These are phyloP conservation scores for Eutrema japonicum DNA, from an alignment of 345 rosid genomes.

Conservation along the genomic window DNA sequence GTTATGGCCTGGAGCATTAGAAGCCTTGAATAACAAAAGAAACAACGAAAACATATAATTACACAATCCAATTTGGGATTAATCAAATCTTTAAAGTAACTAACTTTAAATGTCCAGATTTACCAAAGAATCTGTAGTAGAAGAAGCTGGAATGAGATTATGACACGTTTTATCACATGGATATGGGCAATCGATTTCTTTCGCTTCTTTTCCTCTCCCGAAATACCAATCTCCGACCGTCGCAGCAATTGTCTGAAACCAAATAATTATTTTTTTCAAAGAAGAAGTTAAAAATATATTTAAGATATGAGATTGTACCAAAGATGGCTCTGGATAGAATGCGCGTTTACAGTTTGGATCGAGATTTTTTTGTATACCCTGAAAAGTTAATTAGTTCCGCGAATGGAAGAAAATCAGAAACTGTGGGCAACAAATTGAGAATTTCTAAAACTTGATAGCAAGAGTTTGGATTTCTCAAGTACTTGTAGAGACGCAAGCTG, in stretches of 20 bases:
- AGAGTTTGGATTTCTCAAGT: slow-evolving; percentile 1
- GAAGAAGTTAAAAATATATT: not conserved
- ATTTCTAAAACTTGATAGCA: not conserved
- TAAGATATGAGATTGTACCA: slow-evolving; percentile 53
- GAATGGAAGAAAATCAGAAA: not conserved
- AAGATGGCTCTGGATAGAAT: slow-evolving; percentile 49
- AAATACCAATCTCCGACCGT: slow-evolving; percentile 97
- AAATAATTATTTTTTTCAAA: not conserved
- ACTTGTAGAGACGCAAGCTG: slow-evolving; percentile 74
- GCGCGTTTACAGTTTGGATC: slow-evolving; percentile 60
- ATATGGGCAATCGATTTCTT: slow-evolving; percentile 73
- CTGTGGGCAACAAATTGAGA: not conserved
- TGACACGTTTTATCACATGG: slow-evolving; percentile 81
- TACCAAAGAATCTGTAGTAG: slow-evolving; percentile 38
- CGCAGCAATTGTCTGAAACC: slow-evolving; percentile 70
- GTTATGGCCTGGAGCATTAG: slow-evolving; percentile 17
- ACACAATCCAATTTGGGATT: not conserved
- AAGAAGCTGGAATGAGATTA: slow-evolving; percentile 59
- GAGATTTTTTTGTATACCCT: slow-evolving; percentile 73
- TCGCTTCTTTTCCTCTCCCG: slow-evolving; percentile 50
- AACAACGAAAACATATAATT: slow-evolving; percentile 7
- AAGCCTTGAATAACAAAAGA: slow-evolving; percentile 32
- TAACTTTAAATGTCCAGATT: slow-evolving; percentile 21
- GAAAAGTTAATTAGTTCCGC: slow-evolving; percentile 21
- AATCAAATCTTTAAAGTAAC: slow-evolving; percentile 18